Base-by-base conservation (phyloP, 2,329 filamentous ascomycete species). In the Paecilomyces niveus region DNA sequence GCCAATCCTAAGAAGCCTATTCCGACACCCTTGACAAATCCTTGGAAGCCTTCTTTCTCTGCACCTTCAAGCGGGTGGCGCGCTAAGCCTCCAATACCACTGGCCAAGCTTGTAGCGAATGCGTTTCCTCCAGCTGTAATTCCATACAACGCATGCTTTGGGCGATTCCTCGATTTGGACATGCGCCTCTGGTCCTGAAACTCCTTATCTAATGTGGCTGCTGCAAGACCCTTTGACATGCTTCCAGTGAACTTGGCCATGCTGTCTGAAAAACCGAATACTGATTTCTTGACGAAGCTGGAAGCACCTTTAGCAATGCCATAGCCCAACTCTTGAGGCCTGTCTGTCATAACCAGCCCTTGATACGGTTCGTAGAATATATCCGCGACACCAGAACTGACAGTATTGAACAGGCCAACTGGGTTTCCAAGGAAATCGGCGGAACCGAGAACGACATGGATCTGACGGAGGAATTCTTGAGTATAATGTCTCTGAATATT, bases 301-400 rank as follows among this genome's bases (percentile, higher is more conserved):
- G 92, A 93, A 10, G 95, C 94, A 45, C 94, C 94, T 74, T 97
- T 97, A 35, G 94, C 95, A 62, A 99, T 96, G 18, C 94, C 94
- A 49, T 96, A 81, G 21, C 94, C 95, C 57, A 99, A 87, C 64
- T 99, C 93, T 73, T 97, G 93, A 1, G 94, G 95, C 64, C 90
- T 86, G 72, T 99, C 94, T 0, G 92, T 96, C 82, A 96, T 90
- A 72, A 99, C 95, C 54, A 99, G 85, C 22, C 95, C 90, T 78
- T 99, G 94, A 77, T 99, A 99, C 39, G 94, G 94, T 73, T 99
- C 95, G 80, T 99, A 99, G 79, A 99, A 99, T 71, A 99, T 96
- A 72, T 97, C 94, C 21, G 90, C 92, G 56, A 99, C 90, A 66
- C 95, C 94, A 53, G 94, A 99, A 67, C 91, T 96, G 74, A 99